Base-by-base conservation (phyloP, 148 eudicot species). In the Chenopodium formosanum region DNA sequence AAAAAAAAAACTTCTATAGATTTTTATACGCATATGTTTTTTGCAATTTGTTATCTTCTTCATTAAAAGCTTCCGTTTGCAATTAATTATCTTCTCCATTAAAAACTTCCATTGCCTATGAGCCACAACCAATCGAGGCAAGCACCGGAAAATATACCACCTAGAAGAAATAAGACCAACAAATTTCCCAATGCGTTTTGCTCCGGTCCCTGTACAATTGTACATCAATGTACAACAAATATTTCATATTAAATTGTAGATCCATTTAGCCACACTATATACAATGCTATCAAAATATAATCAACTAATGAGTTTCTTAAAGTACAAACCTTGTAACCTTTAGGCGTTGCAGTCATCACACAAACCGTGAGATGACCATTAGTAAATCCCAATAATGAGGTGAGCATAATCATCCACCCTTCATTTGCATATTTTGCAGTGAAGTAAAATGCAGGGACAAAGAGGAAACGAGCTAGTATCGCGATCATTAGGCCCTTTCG, bases 341-440 rank as follows among this genome's bases (percentile, higher is more conserved):
- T 89, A 0, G 95, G 92, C 50, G 92, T 89, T 2, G 74, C 91
- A 23, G 90, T 94, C 81, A 94, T 80, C 73, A 91, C 93, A 78
- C 97, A 91, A 12, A 94, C 97, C 0, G 97, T 91, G 74, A 94
- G 97, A 81, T 94, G 90, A 4, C 98, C 98, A 46, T 92, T 94
- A 48, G 91, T 91, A 9, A 90, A 68, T 20, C 98, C 98, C 76
- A 92, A 52, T 25, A 94, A 77, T 4, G 92, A 90, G 13, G 69
- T 73, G 14, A 91, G 92, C 81, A 85, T 37, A 50, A 94, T 90
- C 98, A 92, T 94, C 91, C 92, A 92, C 20, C 97, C 98, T 77
- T 94, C 91, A 78, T 87, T 88, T 17, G 87, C 94, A 52, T 94
- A 94, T 69, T 92, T 94, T 27, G 98, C 94, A 4, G 97, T 89